Percentiles rank a stretch among this genome's conserved stretches.
phyloP scores from a whole-genome alignment of 441 rosid genomes.

The Pelargonium fulgidum region DNA sequence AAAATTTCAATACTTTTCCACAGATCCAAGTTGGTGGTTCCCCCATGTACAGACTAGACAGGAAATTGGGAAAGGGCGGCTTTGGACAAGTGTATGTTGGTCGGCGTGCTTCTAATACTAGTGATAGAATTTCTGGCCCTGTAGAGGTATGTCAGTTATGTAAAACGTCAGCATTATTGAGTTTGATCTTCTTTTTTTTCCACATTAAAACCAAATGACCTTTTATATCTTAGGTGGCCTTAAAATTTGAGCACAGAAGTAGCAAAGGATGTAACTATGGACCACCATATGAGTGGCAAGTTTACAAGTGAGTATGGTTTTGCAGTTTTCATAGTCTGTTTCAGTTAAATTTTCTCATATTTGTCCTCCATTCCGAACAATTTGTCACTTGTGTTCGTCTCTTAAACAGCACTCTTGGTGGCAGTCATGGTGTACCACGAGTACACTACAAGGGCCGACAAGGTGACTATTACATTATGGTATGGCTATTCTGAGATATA shows the following conservation, averaged over 20 bases:
- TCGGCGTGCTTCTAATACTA: slow-evolving; percentile 38
- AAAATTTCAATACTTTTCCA: slow-evolving; percentile 10
- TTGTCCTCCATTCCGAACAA: no score
- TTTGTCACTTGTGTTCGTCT: neutral
- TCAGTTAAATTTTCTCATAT: no score
- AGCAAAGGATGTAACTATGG: slow-evolving; percentile 74
- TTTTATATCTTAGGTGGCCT: slow-evolving; percentile 49
- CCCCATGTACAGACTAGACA: slow-evolving; percentile 50
- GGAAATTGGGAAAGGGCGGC: slow-evolving; percentile 73
- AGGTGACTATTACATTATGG: slow-evolving; percentile 91
- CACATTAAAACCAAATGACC: slow-evolving; percentile 2
- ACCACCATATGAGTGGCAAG: slow-evolving; percentile 72
- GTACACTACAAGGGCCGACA: slow-evolving; percentile 87
- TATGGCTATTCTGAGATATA: slow-evolving; percentile 28
- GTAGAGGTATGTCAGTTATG: slow-evolving; percentile 34
- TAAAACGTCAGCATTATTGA: neutral
- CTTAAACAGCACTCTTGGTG: slow-evolving; percentile 63
- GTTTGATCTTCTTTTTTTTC: slow-evolving; percentile 6
- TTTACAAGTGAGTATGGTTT: slow-evolving; percentile 39
- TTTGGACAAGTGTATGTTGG: slow-evolving; percentile 82
- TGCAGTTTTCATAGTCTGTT: no score
- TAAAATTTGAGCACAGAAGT: slow-evolving; percentile 66
- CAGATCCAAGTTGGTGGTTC: slow-evolving; percentile 70
- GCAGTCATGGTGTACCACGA: slow-evolving; percentile 94
- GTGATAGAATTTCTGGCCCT: slow-evolving; percentile 34